Percentiles rank a stretch among this genome's conserved stretches.
These are phyloP conservation scores for Boletus fagicola DNA, from an alignment of 768 basidiomycete species.

Conservation along the genomic window DNA sequence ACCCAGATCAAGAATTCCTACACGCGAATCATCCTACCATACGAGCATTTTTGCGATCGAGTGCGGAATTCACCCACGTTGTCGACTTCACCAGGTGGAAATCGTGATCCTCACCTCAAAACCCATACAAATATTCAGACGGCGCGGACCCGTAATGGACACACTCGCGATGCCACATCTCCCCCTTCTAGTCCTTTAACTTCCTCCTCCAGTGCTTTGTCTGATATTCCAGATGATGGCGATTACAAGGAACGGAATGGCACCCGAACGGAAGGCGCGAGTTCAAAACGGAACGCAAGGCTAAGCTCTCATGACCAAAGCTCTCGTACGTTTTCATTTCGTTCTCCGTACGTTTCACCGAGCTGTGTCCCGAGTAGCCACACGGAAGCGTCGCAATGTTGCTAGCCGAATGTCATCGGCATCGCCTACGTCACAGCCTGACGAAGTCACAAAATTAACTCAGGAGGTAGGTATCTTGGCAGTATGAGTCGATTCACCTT, in stretches of 20 bases:
- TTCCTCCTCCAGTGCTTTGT: conserved; percentile 73
- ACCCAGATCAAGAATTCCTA: conserved; percentile 91
- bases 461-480: conserved; percentile 48
- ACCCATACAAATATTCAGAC: conserved; percentile 52
- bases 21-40: conserved; percentile 89
- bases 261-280: conserved; percentile 36
- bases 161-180: conserved; percentile 48
- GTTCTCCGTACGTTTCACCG: conserved; percentile 7
- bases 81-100: conserved; percentile 37
- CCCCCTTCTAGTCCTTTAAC: conserved; percentile 75
- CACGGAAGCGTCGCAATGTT: conserved; percentile 31
- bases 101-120: conserved; percentile 51
- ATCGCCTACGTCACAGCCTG: conserved; percentile 25
- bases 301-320: conserved; percentile 52
- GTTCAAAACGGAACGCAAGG: conserved; percentile 52
- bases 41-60: conserved; percentile 83
- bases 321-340: conserved; percentile 33
- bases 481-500: conserved; percentile 4
- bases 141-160: conserved; percentile 36
- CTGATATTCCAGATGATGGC: conserved; percentile 76
- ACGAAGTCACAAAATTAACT: conserved; percentile 43
- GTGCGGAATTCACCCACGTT: conserved; percentile 62
- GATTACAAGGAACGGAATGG: conserved; percentile 58
- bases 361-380: conserved; percentile 28
- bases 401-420: conserved; percentile 23